Evolutionary conservation across 139 green algal genomes (phyloP).

Genomic region (Closterium sp.): DNA sequence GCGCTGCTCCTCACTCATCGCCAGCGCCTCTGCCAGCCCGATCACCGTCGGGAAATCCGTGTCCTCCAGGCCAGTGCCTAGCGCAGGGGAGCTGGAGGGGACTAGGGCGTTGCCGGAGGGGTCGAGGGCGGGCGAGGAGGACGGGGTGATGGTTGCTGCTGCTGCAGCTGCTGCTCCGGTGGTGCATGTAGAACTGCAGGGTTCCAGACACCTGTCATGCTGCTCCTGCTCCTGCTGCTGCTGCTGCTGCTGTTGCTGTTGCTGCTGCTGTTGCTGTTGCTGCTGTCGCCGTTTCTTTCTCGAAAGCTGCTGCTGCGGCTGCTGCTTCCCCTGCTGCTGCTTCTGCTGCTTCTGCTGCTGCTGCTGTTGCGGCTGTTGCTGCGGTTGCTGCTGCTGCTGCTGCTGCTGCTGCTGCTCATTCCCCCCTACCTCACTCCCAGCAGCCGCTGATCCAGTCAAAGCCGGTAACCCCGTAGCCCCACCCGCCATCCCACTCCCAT

Average conservation of each 20-base stretch:
- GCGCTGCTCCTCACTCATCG: slow-evolving; percentile 27
- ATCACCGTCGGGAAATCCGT: slow-evolving; percentile 43
- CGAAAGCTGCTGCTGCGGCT: background rate
- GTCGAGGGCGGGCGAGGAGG: background rate
- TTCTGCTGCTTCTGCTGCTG: too few relatives aligned
- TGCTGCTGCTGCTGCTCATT: slow-evolving; percentile 2
- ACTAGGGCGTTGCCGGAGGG: background rate
- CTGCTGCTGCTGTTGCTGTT: background rate
- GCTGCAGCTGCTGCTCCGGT: background rate
- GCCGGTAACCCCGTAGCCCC: background rate
- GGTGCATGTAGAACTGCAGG: background rate
- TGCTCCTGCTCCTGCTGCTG: background rate
- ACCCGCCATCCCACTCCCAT: background rate
- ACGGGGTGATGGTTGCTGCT: background rate
- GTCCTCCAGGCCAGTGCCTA: background rate
- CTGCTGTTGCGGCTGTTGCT: too few relatives aligned
- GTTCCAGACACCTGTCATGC: background rate
- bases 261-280: background rate
- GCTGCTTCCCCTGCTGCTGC: slow-evolving; percentile 14
- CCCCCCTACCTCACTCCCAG: background rate
- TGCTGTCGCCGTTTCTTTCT: background rate
- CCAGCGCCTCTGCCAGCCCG: slow-evolving; percentile 43
- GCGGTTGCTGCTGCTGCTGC: background rate
- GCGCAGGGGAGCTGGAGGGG: background rate
- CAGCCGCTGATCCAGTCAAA: background rate